Conservation (phyloP, 345 rosid genomes). For the Pistacia integerrima region DNA sequence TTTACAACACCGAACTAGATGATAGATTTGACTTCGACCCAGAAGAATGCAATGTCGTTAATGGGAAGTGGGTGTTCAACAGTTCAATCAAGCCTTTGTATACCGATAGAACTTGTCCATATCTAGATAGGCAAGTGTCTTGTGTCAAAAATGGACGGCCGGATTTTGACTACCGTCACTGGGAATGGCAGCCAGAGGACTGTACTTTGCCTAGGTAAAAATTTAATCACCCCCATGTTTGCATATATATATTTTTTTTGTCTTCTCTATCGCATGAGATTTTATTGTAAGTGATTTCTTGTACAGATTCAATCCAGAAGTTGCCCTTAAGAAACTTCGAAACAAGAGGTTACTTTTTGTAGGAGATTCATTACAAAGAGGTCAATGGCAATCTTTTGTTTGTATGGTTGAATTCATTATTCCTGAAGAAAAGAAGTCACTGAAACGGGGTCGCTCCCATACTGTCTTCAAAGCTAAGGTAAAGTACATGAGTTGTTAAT, state of each 20-base stretch:
- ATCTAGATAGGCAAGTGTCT: constrained; percentile 73
- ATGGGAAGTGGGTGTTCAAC: constrained; percentile 85
- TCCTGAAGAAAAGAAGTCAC: constrained; percentile 61
- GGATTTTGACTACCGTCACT: constrained; percentile 69
- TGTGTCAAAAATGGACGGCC: constrained; percentile 69
- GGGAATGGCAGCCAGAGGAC: constrained; percentile 98
- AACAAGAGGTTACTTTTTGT: constrained; percentile 81
- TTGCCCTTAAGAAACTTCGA: constrained; percentile 61
- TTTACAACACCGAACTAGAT: constrained; percentile 47
- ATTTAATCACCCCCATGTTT: neutral
- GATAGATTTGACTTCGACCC: constrained; percentile 88
- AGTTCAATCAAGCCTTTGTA: constrained; percentile 63
- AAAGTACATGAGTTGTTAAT: neutral
- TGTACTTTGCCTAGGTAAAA: constrained; percentile 72
- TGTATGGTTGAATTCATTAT: constrained; percentile 74
- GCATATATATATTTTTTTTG: neutral
- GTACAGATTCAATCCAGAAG: constrained; percentile 66
- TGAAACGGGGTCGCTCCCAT: constrained; percentile 46
- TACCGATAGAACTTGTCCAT: constrained; percentile 78
- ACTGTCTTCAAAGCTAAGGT: constrained; percentile 79
- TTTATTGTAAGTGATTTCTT: neutral
- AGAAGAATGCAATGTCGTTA: constrained; percentile 73
- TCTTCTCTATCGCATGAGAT: neutral
- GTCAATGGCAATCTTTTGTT: constrained; percentile 91
- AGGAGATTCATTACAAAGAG: constrained; percentile 85